Evolutionary conservation across 257 asterid species (phyloP), one percentile per base, ranked within the genome.

Genomic region (Petunia secreta): DNA sequence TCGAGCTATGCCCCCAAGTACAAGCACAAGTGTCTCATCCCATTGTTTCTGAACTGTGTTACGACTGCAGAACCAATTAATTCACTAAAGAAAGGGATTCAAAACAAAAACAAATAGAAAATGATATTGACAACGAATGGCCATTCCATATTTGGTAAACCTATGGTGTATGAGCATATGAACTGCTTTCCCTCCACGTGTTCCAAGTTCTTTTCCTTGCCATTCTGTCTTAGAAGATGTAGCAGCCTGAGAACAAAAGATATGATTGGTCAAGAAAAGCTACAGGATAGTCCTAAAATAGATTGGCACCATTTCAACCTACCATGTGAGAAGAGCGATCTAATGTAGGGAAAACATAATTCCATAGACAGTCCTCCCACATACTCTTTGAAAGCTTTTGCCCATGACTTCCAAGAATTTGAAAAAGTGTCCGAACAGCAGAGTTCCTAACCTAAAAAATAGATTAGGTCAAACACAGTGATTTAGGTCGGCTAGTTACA

Each of bases 151-250:
- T 46, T 69, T 25, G 53, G 69, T 57, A 78, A 75, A 95, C 99
- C 99, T 95, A 86, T 95, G 99, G 87, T 95, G 99, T 91, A 95
- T 93, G 79, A 93, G 99, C 99, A 95, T 95, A 86, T 95, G 99
- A 75, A 95, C 94, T 54, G 99, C 96, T 92, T 93, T 95, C 80
- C 99, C 99, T 85, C 93, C 92, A 84, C 89, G 94, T 78, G 94
- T 95, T 88, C 99, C 99, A 83, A 95, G 97, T 87, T 95, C 99
- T 86, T 91, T 95, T 78, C 99, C 99, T 44, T 93, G 97, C 98
- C 98, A 93, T 89, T 95, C 99, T 87, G 91, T 97, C 88, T 90
- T 93, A 54, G 99, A 95, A n/a, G 99, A 95, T 62, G 99, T 92
- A 79, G 97, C 97, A 84, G 97, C 97, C 99, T 95, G 77, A 76